Percentiles rank a stretch among this genome's conserved stretches.
Conservation (phyloP, 1,284 basidiomycete genomes). For the Papiliotrema flavescens region DNA sequence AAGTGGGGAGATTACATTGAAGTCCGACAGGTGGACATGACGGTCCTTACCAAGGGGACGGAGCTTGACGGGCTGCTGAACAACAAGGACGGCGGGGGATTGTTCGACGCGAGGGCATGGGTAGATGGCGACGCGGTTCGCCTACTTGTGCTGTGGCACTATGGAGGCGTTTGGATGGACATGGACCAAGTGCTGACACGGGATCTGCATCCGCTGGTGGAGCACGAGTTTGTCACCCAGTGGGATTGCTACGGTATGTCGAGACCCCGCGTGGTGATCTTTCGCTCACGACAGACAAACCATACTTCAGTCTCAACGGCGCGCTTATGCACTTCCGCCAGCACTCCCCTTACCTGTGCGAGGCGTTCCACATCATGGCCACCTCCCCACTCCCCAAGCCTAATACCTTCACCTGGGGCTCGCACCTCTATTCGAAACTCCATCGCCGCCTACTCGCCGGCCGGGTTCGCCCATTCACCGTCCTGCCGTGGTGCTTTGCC, state of each 20-base stretch:
- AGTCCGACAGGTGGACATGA: constrained; percentile 65
- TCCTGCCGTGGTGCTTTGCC: constrained; percentile 88
- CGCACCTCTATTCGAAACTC: constrained; percentile 79
- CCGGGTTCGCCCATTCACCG: constrained; percentile 74
- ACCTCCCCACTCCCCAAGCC: constrained; percentile 66
- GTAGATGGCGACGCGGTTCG: constrained; percentile 87
- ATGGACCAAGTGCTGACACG: constrained; percentile 88
- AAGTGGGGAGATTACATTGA: constrained; percentile 67
- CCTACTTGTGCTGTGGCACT: constrained; percentile 79
- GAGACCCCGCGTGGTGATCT: not conserved
- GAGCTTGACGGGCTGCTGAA: constrained; percentile 57
- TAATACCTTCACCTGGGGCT: constrained; percentile 86
- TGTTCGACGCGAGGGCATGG: constrained; percentile 73
- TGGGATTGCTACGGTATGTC: constrained; percentile 91
- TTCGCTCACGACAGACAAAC: constrained; percentile 60
- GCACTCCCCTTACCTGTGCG: constrained; percentile 88
- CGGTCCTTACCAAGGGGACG: constrained; percentile 66
- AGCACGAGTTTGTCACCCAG: constrained; percentile 90
- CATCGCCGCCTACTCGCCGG: constrained; percentile 73
- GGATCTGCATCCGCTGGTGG: constrained; percentile 73
- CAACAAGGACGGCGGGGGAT: constrained; percentile 50
- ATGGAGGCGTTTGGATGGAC: constrained; percentile 89
- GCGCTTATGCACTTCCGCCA: constrained; percentile 85
- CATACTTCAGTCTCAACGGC: constrained; percentile 81
- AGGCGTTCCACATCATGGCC: constrained; percentile 85